Evolutionary conservation across 495 filamentous ascomycete species (phyloP).

Genomic region (Cladorrhinum samala): DNA sequence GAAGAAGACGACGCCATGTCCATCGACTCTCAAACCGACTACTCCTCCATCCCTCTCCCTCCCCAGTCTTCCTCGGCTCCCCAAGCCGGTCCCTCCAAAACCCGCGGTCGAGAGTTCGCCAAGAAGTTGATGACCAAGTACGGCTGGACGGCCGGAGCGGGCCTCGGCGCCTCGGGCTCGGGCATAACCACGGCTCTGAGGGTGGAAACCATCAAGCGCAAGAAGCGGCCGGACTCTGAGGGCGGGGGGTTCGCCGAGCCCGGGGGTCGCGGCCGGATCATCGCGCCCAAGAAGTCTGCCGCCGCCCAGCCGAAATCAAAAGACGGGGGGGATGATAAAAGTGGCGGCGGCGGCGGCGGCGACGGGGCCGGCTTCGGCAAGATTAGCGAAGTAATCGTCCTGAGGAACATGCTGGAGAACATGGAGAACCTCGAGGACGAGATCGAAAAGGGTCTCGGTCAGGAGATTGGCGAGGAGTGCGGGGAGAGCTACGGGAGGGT

Average conservation of each 20-base stretch:
- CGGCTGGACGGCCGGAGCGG: slow-evolving; percentile 83
- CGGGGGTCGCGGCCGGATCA: slow-evolving; percentile 70
- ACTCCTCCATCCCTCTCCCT: slow-evolving; percentile 29
- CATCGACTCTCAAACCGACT: slow-evolving; percentile 39
- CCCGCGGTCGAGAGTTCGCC: slow-evolving; percentile 58
- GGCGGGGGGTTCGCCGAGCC: slow-evolving; percentile 70
- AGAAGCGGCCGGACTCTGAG: slow-evolving; percentile 70
- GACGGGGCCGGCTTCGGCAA: slow-evolving; percentile 58
- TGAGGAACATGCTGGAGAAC: slow-evolving; percentile 75
- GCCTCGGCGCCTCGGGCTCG: slow-evolving; percentile 70
- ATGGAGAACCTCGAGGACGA: slow-evolving; percentile 62
- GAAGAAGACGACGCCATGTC: slow-evolving; percentile 40
- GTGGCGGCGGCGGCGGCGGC: slow-evolving; percentile 23
- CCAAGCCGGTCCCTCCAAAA: slow-evolving; percentile 63
- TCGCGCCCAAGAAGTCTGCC: slow-evolving; percentile 50
- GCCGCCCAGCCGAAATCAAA: neutral
- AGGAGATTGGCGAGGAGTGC: slow-evolving; percentile 94
- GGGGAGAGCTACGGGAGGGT: slow-evolving; percentile 82
- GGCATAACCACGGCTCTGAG: slow-evolving; percentile 80
- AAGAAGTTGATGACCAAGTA: slow-evolving; percentile 83
- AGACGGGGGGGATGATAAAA: slow-evolving; percentile 1
- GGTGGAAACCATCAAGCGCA: slow-evolving; percentile 75
- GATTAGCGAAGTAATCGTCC: slow-evolving; percentile 72
- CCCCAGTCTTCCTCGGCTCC: neutral
- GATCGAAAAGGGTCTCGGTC: slow-evolving; percentile 66